A percentile compares a stretch with the other conserved stretches of the same genome.
Conservation (phyloP, 768 basidiomycete genomes). For the Stropharia rugosoannulata region DNA sequence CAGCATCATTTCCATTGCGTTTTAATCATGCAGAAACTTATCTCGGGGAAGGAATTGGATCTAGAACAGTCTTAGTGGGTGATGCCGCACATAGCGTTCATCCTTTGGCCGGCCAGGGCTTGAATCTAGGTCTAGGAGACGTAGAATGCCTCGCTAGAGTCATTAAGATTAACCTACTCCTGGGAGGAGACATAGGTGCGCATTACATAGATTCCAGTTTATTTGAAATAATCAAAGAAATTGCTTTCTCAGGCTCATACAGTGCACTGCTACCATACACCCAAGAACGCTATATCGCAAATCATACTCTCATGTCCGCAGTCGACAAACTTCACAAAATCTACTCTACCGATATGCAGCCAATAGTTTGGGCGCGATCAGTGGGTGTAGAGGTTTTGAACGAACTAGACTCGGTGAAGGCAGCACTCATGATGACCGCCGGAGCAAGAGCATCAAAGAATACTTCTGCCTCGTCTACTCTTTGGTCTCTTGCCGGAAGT, state of each 20-base stretch:
- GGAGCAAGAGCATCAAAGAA: conserved; percentile 36
- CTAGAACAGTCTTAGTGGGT: conserved; percentile 85
- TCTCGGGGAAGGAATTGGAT: conserved; percentile 65
- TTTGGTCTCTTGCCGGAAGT: conserved; percentile 40
- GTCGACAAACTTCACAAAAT: conserved; percentile 91
- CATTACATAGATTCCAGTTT: conserved; percentile 4
- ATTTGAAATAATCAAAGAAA: neutral
- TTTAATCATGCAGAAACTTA: conserved; percentile 88
- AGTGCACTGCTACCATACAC: conserved; percentile 78
- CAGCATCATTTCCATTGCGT: conserved; percentile 89
- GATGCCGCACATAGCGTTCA: conserved; percentile 96
- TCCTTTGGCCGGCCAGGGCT: conserved; percentile 93
- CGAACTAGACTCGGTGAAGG: conserved; percentile 82
- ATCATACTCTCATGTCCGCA: conserved; percentile 82
- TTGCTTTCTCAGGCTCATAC: conserved; percentile 55
- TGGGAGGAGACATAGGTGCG: conserved; percentile 85
- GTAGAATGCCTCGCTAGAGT: conserved; percentile 69
- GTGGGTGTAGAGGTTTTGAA: conserved; percentile 90
- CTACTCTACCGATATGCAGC: conserved; percentile 64
- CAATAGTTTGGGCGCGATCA: conserved; percentile 84
- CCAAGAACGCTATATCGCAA: conserved; percentile 78
- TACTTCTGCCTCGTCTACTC: conserved; percentile 9
- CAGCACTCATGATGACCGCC: conserved; percentile 79
- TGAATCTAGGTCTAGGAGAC: conserved; percentile 93
- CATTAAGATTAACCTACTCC: conserved; percentile 52